Base-by-base conservation (phyloP, 257 asterid species). In the Handroanthus guayacan region DNA sequence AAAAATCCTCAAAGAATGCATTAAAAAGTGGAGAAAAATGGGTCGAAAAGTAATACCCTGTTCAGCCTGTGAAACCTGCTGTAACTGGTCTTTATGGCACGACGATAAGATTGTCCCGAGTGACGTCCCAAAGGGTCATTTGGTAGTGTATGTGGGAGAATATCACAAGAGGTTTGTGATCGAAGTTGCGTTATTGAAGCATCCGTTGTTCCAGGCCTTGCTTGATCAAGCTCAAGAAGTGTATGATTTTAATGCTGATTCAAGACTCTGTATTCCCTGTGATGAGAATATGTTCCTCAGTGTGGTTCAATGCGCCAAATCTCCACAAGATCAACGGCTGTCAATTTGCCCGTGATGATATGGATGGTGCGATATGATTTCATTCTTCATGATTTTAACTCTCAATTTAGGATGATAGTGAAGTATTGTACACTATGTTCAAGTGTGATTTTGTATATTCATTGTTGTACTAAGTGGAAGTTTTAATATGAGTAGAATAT, bases 61-160 rank as follows among this genome's bases (percentile, higher is more conserved):
- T 44, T 77, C 81, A 3, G 74, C 80, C 11, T 77, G 90, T 50
- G 79, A 80, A 1, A 54, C 31, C 50, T 89, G 96, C 81, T 86
- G 97, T 51, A 74, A 78, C 51, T 85, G 93, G 93, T 71, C 86
- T 4, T 12, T 78, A 31, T 83, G 88, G 94, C 86, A 73, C 6
- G 91, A 86, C 18, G 90, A 86, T 78, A 76, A 77, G 67, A 71
- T 65, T 14, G 91, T 92, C 43, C 97, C 96, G 0, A 79, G 79
- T 14, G 98, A 92, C 58, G 98, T 94, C 38, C 97, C 98, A 0
- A 94, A 86, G 87, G 98, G 98, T 14, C 98, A 94, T 77, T 56
- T 86, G 79, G 98, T 86, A 39, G 92, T 92, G 47, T 94, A 92
- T 18, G 97, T 94, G 3, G 98, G 98, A 3, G 94, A 90, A 50